Conservation (phyloP, 2,329 filamentous ascomycete species). For the Sporothrix brunneoviolacea region DNA sequence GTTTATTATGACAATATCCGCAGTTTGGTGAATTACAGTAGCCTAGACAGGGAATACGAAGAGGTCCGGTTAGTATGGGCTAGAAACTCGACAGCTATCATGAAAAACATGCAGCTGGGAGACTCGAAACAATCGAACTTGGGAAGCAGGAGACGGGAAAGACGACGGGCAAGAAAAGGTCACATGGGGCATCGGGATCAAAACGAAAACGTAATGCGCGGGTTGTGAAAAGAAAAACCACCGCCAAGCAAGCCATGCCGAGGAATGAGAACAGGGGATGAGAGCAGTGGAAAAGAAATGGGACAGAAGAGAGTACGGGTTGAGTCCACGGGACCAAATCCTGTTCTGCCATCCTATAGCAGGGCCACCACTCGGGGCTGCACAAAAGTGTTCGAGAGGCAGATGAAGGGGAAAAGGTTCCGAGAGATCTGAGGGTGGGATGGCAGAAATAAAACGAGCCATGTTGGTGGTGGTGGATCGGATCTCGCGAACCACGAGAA, state of each 20-base stretch:
- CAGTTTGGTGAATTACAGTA: slow-evolving; percentile 15
- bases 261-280: too few relatives aligned
- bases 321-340: not conserved
- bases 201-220: slow-evolving; percentile 2
- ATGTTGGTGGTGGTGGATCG: slow-evolving; percentile 3
- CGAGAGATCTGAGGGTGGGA: not conserved
- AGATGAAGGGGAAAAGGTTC: not conserved
- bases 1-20: slow-evolving; percentile 15
- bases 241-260: too few relatives aligned
- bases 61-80: not conserved
- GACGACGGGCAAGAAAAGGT: not conserved
- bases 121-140: too few relatives aligned
- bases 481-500: slow-evolving; percentile 7
- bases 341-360: not conserved
- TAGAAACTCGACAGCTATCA: not conserved
- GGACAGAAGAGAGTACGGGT: not conserved
- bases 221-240: not conserved
- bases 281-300: not conserved
- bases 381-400: not conserved
- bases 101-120: too few relatives aligned
- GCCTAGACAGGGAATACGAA: slow-evolving; percentile 3
- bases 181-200: not conserved
- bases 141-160: too few relatives aligned
- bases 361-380: not conserved
- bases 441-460: not conserved